Percentiles rank a stretch among this genome's conserved stretches.
Conservation (phyloP, 345 rosid species). For the Eucalyptus curtisii region DNA sequence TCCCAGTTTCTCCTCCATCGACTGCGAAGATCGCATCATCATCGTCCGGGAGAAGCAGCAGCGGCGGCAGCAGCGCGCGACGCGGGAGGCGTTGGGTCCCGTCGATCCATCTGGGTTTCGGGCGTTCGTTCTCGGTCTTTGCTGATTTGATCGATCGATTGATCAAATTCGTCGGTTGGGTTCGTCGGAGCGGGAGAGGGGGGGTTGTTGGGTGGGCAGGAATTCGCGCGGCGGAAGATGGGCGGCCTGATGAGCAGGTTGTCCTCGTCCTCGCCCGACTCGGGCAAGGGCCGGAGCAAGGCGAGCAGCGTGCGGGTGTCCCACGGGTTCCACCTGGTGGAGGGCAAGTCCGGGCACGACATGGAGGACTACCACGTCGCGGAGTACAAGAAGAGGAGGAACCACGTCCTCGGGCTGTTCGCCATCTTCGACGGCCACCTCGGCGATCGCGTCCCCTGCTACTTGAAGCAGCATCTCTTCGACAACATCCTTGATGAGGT, state of each 20-base stretch:
- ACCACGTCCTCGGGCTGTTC: constrained; percentile 2
- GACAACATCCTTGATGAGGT: constrained; percentile 9
- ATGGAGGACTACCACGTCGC: constrained; percentile 16
- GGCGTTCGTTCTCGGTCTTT: background rate
- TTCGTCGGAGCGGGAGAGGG: background rate
- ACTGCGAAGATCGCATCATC: background rate
- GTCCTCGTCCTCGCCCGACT: background rate
- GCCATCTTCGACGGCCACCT: constrained; percentile 15
- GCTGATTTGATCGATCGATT: background rate
- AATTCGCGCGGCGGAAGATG: background rate
- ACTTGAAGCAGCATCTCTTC: constrained; percentile 5
- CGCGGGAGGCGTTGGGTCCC: no score
- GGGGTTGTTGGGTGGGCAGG: background rate
- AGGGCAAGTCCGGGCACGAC: constrained; percentile 8
- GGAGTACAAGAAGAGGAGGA: background rate
- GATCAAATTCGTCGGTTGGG: background rate
- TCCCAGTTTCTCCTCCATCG: background rate
- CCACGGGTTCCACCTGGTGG: constrained; percentile 6
- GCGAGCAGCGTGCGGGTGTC: background rate
- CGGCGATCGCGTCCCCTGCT: constrained; percentile 3
- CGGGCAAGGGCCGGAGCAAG: constrained; percentile 6
- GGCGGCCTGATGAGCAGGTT: background rate
- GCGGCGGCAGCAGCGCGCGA: no score
- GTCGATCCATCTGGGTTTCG: background rate
- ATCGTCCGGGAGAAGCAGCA: no score